Conservation (phyloP, 164 flowering plant genomes). For the Annona cherimola region DNA sequence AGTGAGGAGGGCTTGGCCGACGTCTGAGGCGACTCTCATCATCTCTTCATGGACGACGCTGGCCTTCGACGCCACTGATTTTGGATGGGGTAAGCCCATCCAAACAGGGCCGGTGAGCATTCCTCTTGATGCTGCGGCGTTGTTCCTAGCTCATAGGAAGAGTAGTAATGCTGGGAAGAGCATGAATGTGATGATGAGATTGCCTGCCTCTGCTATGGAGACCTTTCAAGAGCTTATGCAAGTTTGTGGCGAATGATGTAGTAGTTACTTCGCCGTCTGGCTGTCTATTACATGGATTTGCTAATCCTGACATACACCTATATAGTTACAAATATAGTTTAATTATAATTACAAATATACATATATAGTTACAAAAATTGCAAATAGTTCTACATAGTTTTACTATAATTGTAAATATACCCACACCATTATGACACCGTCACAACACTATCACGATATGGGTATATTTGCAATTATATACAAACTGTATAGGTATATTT, state of each 20-base stretch:
- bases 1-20: conserved; percentile 64
- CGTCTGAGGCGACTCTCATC: conserved; percentile 58
- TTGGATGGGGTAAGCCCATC: conserved; percentile 27
- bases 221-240: conserved; percentile 3
- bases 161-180: not conserved
- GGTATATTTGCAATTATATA: too few species aligned
- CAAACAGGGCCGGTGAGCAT: conserved; percentile 9
- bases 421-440: too few species aligned
- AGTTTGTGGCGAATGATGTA: not conserved
- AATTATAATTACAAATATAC: too few species aligned
- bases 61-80: conserved; percentile 14
- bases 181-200: not conserved
- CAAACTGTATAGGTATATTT: too few species aligned
- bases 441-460: too few species aligned
- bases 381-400: too few species aligned
- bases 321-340: too few species aligned
- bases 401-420: too few species aligned
- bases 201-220: conserved; percentile 1
- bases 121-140: conserved; percentile 11
- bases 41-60: conserved; percentile 87
- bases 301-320: too few species aligned
- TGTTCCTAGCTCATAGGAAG: conserved; percentile 18
- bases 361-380: too few species aligned
- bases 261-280: too few species aligned
- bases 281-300: too few species aligned